Evolutionary conservation across 1,139 yeast species (phyloP), one percentile per base, ranked within the genome.

Genomic region (Geotrichum australiense): DNA sequence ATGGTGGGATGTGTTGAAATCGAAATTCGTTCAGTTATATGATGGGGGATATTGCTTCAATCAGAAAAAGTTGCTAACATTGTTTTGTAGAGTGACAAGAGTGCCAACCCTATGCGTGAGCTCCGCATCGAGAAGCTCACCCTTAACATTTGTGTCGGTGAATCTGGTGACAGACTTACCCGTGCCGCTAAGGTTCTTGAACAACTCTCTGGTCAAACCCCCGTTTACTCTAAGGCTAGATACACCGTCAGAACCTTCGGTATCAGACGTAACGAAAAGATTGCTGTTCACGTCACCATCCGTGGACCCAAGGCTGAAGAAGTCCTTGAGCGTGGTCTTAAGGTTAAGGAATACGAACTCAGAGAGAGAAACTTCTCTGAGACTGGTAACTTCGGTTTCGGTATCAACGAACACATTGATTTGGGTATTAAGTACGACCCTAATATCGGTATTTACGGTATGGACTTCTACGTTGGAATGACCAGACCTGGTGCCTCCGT

Each of bases 401-500:
- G 99, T 83, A 80, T 91, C 69, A 86, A 85, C 64, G 99, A 91
- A 80, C 99, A 91, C 82, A 91, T 91, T 66, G 99, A 91, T 73
- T 82, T 91, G 73, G 98, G 98, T 80, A 91, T 91, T 84, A 93
- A 93, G 80, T 91, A 91, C 78, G 98, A 93, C 74, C 99, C 99
- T 73, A 79, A 85, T 69, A 93, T 91, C 67, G 98, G 98, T 73
- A 91, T 91, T 71, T 93, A 91, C 91, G 98, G 99, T 80, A 91
- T 91, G 99, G 98, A 91, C 76, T 91, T 91, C 83, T 93, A 87
- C 91, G 91, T 91, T 68, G 96, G 89, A 68, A 77, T 91, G 78
- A 96, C 96, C 71, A 89, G 99, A 78, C 94, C 96, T 67, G 99
- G 99, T 77, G 83, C 79, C 78, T 87, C 98, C 78, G 84, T 91